Evolutionary conservation across 106 monocot genomes (phyloP).

Genomic region (Allium sativum): DNA sequence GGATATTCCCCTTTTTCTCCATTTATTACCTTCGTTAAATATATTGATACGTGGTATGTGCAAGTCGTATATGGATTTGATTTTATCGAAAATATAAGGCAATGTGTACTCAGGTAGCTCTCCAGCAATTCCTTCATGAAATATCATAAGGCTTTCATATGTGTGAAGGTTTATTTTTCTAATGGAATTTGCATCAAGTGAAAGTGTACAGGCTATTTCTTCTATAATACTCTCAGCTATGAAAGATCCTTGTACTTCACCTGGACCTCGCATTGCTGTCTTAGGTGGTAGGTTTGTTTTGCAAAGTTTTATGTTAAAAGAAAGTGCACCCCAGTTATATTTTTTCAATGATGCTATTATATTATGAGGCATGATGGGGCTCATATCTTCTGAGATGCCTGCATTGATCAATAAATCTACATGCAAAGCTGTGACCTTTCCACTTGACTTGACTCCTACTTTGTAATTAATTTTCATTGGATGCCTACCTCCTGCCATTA

Average conservation of each 20-base stretch:
- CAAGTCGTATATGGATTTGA: constrained; percentile 29
- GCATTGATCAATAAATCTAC: constrained; percentile 66
- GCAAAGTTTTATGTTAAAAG: constrained; percentile 61
- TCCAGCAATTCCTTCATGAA: constrained; percentile 22
- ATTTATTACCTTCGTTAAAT: constrained; percentile 51
- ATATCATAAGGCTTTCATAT: constrained; percentile 44
- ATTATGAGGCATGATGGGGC: constrained; percentile 28
- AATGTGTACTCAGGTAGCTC: constrained; percentile 57
- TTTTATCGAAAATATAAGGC: constrained; percentile 30
- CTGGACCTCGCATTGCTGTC: constrained; percentile 69
- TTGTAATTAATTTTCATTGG: constrained; percentile 73
- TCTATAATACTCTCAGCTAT: constrained; percentile 80
- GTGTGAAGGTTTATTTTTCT: constrained; percentile 61
- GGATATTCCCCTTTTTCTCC: constrained; percentile 79
- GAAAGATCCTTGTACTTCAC: constrained; percentile 74
- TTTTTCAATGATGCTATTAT: constrained; percentile 49
- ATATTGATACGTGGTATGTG: constrained; percentile 14
- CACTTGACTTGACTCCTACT: constrained; percentile 61
- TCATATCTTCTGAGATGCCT: constrained; percentile 46
- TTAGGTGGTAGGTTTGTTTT: constrained; percentile 57
- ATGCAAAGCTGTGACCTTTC: constrained; percentile 76
- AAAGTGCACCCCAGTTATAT: constrained; percentile 84
- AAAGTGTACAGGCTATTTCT: constrained; percentile 59
- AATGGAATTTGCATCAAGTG: constrained; percentile 28
- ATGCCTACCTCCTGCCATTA: constrained; percentile 73